Evolutionary conservation across 2,329 filamentous ascomycete species (phyloP).

Genomic region (Xylaria sp.): DNA sequence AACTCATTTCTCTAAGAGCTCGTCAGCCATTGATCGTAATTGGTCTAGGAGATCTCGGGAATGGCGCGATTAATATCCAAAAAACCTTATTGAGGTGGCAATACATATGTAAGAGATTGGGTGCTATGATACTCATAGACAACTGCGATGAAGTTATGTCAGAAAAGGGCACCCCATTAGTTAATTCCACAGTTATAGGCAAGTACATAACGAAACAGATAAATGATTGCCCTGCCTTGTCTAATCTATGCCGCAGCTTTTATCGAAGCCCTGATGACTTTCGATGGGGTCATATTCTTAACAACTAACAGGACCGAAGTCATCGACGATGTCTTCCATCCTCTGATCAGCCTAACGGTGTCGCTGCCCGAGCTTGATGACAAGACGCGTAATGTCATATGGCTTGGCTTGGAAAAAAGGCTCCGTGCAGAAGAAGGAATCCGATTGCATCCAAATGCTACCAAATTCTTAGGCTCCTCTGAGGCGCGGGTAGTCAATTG

Average conservation of each 20-base stretch:
- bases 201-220: neutral
- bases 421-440: neutral
- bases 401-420: neutral
- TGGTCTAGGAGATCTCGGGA: neutral
- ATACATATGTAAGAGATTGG: neutral
- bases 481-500: neutral
- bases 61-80: too few species aligned
- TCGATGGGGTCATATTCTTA: neutral
- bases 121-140: slow-evolving; percentile 1
- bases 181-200: neutral
- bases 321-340: neutral
- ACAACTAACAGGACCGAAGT: neutral
- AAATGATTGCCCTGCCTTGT: neutral
- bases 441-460: slow-evolving; percentile 12
- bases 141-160: neutral
- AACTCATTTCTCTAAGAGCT: slow-evolving; percentile 1
- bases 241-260: neutral
- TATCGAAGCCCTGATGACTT: neutral
- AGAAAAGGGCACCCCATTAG: neutral
- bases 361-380: neutral
- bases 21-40: slow-evolving; percentile 6
- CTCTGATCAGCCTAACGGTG: neutral
- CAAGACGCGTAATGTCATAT: neutral
- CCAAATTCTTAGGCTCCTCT: slow-evolving; percentile 1
- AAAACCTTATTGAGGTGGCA: neutral